Percentiles rank a stretch among this genome's conserved stretches.
These are phyloP conservation scores for Kwoniella europaea DNA, from an alignment of 768 basidiomycete species.

Conservation along the genomic window DNA sequence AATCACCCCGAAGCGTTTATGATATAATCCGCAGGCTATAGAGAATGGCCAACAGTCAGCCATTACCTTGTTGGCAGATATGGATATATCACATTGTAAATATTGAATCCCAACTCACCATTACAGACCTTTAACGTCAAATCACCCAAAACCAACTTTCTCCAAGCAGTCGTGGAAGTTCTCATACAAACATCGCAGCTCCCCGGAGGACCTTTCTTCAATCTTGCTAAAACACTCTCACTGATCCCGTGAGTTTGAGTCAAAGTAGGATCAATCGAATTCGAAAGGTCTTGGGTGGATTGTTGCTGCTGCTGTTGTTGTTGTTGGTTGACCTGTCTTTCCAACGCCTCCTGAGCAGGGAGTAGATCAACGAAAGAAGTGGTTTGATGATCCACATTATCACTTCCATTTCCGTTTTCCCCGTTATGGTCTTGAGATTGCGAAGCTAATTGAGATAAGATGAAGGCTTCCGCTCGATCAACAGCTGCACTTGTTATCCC, in stretches of 20 bases:
- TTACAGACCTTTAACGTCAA: conserved; percentile 47
- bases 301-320: background rate
- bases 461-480: conserved; percentile 21
- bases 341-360: conserved; percentile 29
- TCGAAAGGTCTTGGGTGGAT: background rate
- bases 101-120: conserved; percentile 28
- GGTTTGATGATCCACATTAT: background rate
- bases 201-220: conserved; percentile 46
- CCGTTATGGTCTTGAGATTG: conserved; percentile 1
- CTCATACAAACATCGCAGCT: conserved; percentile 52
- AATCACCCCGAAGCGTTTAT: conserved; percentile 46
- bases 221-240: conserved; percentile 29
- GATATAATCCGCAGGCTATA: conserved; percentile 50
- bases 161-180: conserved; percentile 49
- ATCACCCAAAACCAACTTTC: conserved; percentile 40
- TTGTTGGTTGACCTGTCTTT: conserved; percentile 13
- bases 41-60: background rate
- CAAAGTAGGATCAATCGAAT: background rate
- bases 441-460: conserved; percentile 24
- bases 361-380: conserved; percentile 32
- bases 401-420: background rate
- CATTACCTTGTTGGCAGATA: background rate
- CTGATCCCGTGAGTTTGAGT: background rate
- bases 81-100: background rate
- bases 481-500: conserved; percentile 13